A percentile compares a stretch with the other conserved stretches of the same genome.
Conservation (phyloP, 768 basidiomycete genomes). For the Mrakia hoshinonis region DNA sequence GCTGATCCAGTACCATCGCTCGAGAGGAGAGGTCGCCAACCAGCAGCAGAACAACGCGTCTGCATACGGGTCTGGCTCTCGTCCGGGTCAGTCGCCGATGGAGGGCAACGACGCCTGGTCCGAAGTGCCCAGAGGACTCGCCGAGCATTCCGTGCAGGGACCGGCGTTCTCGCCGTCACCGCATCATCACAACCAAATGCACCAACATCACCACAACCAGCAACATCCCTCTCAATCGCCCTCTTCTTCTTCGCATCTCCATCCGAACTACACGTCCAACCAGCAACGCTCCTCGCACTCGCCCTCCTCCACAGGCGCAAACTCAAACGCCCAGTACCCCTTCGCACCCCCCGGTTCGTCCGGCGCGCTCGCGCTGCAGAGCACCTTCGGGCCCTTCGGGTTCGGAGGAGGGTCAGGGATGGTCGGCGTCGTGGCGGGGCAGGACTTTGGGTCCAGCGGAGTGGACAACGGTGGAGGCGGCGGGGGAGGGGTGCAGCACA, state of each 20-base stretch:
- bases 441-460: not conserved
- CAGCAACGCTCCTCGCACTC: not conserved
- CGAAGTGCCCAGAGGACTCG: not conserved
- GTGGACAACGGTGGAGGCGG: not conserved
- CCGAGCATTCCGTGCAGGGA: conserved; percentile 7
- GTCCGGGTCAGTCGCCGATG: not conserved
- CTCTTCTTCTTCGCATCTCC: not conserved
- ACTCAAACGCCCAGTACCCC: not conserved
- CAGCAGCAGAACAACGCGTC: not conserved
- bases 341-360: not conserved
- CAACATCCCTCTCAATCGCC: not conserved
- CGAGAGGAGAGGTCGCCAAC: not conserved
- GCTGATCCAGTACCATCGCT: conserved; percentile 10
- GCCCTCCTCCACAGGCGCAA: not conserved
- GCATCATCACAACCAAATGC: not conserved
- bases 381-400: not conserved
- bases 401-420: not conserved
- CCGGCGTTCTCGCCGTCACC: not conserved
- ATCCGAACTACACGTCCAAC: not conserved
- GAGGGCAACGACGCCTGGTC: conserved; percentile 16
- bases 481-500: not conserved
- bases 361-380: not conserved
- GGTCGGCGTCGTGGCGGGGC: too few relatives aligned
- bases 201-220: not conserved
- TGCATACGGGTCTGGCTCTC: not conserved